Evolutionary conservation across 2,329 filamentous ascomycete species (phyloP), one percentile per base, ranked within the genome.

Genomic region (Aspergillus luchuensis): DNA sequence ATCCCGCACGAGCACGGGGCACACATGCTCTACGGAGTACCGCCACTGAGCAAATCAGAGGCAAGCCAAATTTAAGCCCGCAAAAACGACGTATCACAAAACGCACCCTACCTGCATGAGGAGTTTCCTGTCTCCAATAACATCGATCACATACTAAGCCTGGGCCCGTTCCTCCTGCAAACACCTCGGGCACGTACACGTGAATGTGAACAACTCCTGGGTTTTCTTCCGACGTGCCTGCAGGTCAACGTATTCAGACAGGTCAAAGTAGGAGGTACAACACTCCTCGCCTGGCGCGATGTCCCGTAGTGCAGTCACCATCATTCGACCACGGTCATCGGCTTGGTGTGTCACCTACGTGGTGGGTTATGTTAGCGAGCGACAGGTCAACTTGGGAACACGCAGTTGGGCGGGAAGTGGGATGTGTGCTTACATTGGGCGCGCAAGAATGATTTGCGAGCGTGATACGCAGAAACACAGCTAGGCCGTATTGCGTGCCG

Each of bases 121-220:
- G 62, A 47, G 59, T 69, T 64, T 73, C 68, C 30, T 74, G 69
- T 74, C 39, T 6, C 38, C 33, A 36, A 36, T 36, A 0, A 1
- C 10, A 36, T 36, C 11, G 5, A 0, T 15, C 33, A 0, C 33
- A 13, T 36, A 13, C 33, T 8, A 45, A 6, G 8, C 8, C 11
- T 45, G 41, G 41, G 0, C 11, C 19, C 4, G 11, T 45, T 23
- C 41, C 1, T 45, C 41, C 8, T 45, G 17, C 41, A 45, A 45
- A 21, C 41, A 45, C 10, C 41, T 45, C 41, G 41, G 41, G 21
- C 41, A 45, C 19, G 41, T 23, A 45, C 41, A 45, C 41, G 41
- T 45, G 21, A 45, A 45, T 0, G 10, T 45, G 41, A 45, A 23
- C 19, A 45, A 21, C 17, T 23, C 41, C 41, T 45, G 41, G 2